A percentile compares a stretch with the other conserved stretches of the same genome.
Conservation (phyloP, 2,329 filamentous ascomycete genomes). For the Elsinoe arachidis region DNA sequence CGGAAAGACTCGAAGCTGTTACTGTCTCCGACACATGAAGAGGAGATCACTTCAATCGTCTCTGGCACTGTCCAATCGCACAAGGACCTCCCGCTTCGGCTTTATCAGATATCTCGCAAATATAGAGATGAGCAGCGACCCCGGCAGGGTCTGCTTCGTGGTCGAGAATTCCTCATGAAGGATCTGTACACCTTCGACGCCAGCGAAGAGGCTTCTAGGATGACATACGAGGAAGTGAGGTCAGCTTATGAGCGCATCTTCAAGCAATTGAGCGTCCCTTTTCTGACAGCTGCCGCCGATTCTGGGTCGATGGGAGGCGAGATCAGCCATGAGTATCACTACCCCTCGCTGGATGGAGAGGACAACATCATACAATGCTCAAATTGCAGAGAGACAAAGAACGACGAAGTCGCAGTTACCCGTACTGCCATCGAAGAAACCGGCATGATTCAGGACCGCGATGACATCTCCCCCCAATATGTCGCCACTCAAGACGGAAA, state of each 20-base stretch:
- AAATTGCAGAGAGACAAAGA: slow-evolving; percentile 67
- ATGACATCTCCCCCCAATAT: slow-evolving; percentile 42
- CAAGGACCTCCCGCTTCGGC: slow-evolving; percentile 71
- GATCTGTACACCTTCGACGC: slow-evolving; percentile 93
- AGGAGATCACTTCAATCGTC: slow-evolving; percentile 84
- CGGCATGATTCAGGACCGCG: not conserved
- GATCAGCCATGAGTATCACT: slow-evolving; percentile 90
- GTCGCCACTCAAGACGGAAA: slow-evolving; percentile 60
- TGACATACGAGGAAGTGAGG: slow-evolving; percentile 70
- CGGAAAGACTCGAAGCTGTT: slow-evolving; percentile 67
- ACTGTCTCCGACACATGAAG: slow-evolving; percentile 88
- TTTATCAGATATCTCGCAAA: slow-evolving; percentile 91
- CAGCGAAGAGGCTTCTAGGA: slow-evolving; percentile 56
- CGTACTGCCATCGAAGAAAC: not conserved
- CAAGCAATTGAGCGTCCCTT: slow-evolving; percentile 71
- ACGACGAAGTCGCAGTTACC: slow-evolving; percentile 61
- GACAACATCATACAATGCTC: slow-evolving; percentile 73
- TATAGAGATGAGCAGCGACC: slow-evolving; percentile 90
- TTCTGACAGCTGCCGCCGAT: slow-evolving; percentile 77
- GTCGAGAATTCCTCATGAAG: slow-evolving; percentile 94
- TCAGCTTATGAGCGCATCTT: slow-evolving; percentile 69
- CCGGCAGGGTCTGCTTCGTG: slow-evolving; percentile 75
- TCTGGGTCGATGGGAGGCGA: slow-evolving; percentile 95
- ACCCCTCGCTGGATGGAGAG: slow-evolving; percentile 70
- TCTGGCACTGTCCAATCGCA: slow-evolving; percentile 67